These are phyloP conservation scores for Colletotrichum sp. DNA, from an alignment of 2,329 filamentous ascomycete genomes.

Conservation along the genomic window DNA sequence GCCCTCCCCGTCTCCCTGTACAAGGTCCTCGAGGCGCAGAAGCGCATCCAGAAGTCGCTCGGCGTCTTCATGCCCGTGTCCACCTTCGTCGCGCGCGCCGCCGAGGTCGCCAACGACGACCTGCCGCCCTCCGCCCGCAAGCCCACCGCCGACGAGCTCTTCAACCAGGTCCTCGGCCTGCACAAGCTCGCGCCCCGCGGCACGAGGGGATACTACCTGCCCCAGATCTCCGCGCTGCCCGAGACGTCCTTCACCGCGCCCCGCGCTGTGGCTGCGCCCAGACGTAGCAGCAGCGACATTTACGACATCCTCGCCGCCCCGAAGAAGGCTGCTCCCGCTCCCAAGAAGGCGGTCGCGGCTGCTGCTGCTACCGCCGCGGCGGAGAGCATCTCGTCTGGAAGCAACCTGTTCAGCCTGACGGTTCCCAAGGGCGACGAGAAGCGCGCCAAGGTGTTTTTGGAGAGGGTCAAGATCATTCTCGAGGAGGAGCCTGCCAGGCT, in stretches of 20 bases:
- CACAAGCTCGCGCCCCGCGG: conserved; percentile 45
- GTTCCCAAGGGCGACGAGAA: conserved; percentile 83
- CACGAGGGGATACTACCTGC: conserved; percentile 69
- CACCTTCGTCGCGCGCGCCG: conserved; percentile 84
- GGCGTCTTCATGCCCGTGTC: conserved; percentile 84
- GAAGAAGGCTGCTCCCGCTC: conserved; percentile 23
- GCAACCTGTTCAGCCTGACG: conserved; percentile 82
- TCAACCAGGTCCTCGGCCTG: conserved; percentile 85
- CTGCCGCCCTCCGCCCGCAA: conserved; percentile 72
- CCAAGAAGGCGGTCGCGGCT: neutral
- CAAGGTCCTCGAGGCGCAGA: conserved; percentile 80
- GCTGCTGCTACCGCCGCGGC: conserved; percentile 29
- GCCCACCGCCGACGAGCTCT: conserved; percentile 81
- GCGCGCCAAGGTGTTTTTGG: conserved; percentile 81
- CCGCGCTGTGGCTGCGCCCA: conserved; percentile 28
- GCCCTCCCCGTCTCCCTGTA: conserved; percentile 79
- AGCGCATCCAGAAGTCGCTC: conserved; percentile 76
- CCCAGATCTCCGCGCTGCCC: conserved; percentile 70
- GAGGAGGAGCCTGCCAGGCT: conserved; percentile 81
- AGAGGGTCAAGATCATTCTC: conserved; percentile 83
- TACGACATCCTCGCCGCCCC: conserved; percentile 76
- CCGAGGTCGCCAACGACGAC: conserved; percentile 86
- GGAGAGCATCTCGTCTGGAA: conserved; percentile 55
- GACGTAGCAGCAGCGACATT: conserved; percentile 64
- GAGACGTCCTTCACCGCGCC: conserved; percentile 43